Evolutionary conservation across 345 rosid genomes (phyloP), one percentile per base, ranked within the genome.

Genomic region (Excoecaria agallocha): DNA sequence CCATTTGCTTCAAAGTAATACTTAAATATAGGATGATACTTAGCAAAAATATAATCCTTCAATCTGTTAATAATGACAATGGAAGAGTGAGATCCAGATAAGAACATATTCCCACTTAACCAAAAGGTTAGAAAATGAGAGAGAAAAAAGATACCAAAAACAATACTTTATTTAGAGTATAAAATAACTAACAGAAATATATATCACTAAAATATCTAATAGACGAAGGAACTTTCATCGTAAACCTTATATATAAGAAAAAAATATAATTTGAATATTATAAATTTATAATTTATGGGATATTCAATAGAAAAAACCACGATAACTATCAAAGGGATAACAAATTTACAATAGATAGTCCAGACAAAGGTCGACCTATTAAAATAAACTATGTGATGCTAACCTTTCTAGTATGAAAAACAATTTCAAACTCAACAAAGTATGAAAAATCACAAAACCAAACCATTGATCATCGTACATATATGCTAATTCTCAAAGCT

Each of bases 41-140:
- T 92, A 43, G 78, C 76, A 15, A 98, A 98, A 73, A 94, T 87
- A 72, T 75, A 91, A 80, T 91, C 98, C 82, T 84, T 92, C 88
- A 94, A 92, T 77, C 98, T 89, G 92, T 80, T 35, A 70, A 46
- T 13, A 79, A 67, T 2, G n/a, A 57, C 46, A 70, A 37, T 5
- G 59, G 59, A 51, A 67, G 54, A n/a, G 50, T 77, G 51, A 64
- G 70, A 70, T 68, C 38, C 66, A 0, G 59, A 63, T 46, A 15
- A 25, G n/a, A 56, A 48, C 15, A 39, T 39, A 41, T 52, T 25
- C 39, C 38, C 15, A 46, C 35, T 48, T 48, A 24, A 49, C 39
- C 48, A 52, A 25, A 48, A 48, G 35, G 59, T 6, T 16, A 48
- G 12, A 6, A 57, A 24, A 15, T 19, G 15, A 66, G 37, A 45